Conservation (phyloP, 1,284 basidiomycete genomes). For the Fomitopsis pinicola region DNA sequence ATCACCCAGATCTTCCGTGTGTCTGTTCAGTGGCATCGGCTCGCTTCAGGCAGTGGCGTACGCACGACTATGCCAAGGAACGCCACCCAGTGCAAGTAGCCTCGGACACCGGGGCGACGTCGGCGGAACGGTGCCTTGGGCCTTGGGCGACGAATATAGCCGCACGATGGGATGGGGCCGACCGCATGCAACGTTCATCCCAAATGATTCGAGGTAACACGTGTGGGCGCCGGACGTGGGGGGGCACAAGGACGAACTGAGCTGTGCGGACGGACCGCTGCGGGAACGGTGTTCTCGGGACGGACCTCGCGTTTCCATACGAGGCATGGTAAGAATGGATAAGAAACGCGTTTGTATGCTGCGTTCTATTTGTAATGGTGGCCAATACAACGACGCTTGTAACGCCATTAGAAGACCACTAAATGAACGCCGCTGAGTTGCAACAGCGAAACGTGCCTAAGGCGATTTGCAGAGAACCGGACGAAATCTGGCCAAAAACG, state of each 20-base stretch:
- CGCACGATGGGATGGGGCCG: conserved; percentile 8
- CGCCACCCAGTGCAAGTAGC: conserved; percentile 5
- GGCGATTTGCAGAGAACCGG: not conserved
- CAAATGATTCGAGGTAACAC: conserved; percentile 18
- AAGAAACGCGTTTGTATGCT: conserved; percentile 1
- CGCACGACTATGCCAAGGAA: conserved; percentile 4
- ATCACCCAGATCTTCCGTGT: too few species aligned
- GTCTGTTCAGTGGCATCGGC: too few species aligned
- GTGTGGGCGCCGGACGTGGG: conserved; percentile 15
- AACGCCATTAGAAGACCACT: not conserved
- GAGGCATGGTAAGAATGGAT: conserved; percentile 2
- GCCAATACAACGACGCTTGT: conserved; percentile 1
- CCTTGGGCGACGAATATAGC: conserved; percentile 17
- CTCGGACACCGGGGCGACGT: conserved; percentile 24
- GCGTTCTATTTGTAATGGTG: conserved; percentile 2
- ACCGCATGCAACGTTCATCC: conserved; percentile 22
- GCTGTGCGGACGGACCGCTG: conserved; percentile 5
- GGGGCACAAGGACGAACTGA: conserved; percentile 15
- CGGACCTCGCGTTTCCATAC: conserved; percentile 5
- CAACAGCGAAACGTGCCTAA: not conserved
- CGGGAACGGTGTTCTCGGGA: conserved; percentile 6
- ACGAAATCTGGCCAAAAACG: not conserved
- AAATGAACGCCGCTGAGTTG: conserved; percentile 1
- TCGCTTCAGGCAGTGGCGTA: not conserved
- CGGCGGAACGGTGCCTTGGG: conserved; percentile 28